phyloP scores from a whole-genome alignment of 192 early-diverging fungal genomes.

The Chytriomyces sp. region DNA sequence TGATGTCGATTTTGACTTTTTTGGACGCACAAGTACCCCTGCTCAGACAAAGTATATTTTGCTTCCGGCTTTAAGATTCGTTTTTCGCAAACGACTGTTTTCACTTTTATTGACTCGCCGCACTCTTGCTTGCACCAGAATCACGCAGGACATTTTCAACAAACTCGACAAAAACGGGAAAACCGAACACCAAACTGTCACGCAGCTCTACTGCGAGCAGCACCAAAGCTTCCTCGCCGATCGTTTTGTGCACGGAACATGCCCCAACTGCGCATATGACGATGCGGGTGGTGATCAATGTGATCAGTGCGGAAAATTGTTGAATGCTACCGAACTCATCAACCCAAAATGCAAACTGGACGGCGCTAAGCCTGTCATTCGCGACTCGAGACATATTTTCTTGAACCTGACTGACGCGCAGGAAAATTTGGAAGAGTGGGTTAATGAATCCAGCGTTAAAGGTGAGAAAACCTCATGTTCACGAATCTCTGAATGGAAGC shows the following conservation, averaged over 20 bases:
- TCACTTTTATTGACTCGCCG: background rate
- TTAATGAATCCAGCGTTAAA: constrained; percentile 67
- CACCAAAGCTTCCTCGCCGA: constrained; percentile 94
- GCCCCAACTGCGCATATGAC: constrained; percentile 77
- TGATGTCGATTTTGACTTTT: constrained; percentile 89
- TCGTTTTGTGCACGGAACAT: constrained; percentile 95
- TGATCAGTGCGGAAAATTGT: constrained; percentile 87
- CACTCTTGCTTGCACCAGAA: constrained; percentile 38
- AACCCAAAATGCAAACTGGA: constrained; percentile 95
- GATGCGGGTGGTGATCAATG: constrained; percentile 99
- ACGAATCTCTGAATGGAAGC: no score
- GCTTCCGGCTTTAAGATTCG: background rate
- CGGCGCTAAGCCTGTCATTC: constrained; percentile 76
- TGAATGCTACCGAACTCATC: constrained; percentile 91
- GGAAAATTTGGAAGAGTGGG: constrained; percentile 74
- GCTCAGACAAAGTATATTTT: constrained; percentile 76
- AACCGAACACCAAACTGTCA: constrained; percentile 73
- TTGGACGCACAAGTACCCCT: constrained; percentile 91
- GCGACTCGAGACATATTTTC: constrained; percentile 89
- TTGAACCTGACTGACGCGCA: constrained; percentile 84
- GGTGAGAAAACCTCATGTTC: constrained; percentile 46
- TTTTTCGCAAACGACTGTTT: background rate
- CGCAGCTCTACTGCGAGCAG: constrained; percentile 88
- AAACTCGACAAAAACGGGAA: constrained; percentile 74
- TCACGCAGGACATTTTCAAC: constrained; percentile 88